Evolutionary conservation across 139 green algal genomes (phyloP), one percentile per base, ranked within the genome.

Genomic region (Medakamo hakoo): DNA sequence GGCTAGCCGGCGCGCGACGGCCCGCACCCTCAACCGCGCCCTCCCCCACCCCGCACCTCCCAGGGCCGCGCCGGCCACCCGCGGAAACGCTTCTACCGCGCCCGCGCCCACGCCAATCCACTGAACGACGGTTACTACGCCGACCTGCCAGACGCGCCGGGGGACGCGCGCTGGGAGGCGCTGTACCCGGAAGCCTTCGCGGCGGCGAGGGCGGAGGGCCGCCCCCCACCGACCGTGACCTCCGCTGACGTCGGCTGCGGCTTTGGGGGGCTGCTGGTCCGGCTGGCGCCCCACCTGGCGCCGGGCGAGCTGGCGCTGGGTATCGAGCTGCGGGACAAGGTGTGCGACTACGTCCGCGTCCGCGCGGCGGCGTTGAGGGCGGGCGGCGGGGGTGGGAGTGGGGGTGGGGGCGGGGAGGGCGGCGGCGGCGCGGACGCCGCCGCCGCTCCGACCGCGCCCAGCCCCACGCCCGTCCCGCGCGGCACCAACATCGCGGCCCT

Each of bases 211-310:
- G 20, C 9, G 16, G 16, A 52, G 40, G 24, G 22, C n/a, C 48
- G 9, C 20, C 49, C 3, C 30, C 30, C 21, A 60, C 68, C 30
- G 14, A 27, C 29, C 67, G 71, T 2, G 30, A 64, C 0, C 19
- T 95, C 96, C 78, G 84, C 83, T 18, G 93, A 99, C 68, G 81
- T 99, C 1, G 93, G 93, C 28, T 99, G 93, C 68, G 93, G 93
- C 52, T 99, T 98, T 82, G 93, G 93, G 3, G 93, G 93, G 3
- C 82, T 98, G 32, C 78, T 93, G 1, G 70, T 95, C n/a, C 80
- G 82, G 65, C 76, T 98, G 62, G 72, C 86, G 0, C 69, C 81
- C 19, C 30, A 90, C 62, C 98, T 88, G 68, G n/a, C n/a, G n/a
- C 92, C 93, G 18, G 73, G 95, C 59, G 94, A 84, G 48, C 76